Evolutionary conservation across 345 rosid genomes (phyloP), one percentile per base, ranked within the genome.

Genomic region (Eucalyptus microcorys): DNA sequence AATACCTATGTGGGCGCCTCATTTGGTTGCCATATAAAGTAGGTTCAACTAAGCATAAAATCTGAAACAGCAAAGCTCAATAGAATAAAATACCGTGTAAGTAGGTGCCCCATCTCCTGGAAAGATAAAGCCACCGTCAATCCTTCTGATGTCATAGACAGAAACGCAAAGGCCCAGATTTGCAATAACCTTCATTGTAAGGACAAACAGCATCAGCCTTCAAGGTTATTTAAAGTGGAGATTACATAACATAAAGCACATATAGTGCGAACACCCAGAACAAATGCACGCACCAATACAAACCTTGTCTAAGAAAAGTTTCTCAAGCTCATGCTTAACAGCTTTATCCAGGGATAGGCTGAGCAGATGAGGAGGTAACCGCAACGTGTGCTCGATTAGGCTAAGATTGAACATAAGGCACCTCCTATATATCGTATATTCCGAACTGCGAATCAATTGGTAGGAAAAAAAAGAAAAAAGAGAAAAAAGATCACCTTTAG

Each of bases 81-180:
- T 64, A 43, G 53, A 81, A 83, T 9, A 85, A 88, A 14, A 12
- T 94, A 96, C 99, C 93, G 93, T 93, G 92, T 95, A 96, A 5
- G 98, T 96, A 3, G 99, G 94, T 86, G 97, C 96, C 86, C 99
- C 99, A 87, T 95, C 99, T 7, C 97, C 96, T 13, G 98, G 94
- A 90, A 93, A 94, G 48, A 97, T 94, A 89, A 94, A 94, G 47
- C 99, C 99, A 59, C 97, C 98, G 88, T 92, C 90, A 66, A 98
- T 89, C 59, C 91, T 89, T 86, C 79, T 89, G 81, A 95, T 93
- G 89, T 96, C 99, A 81, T 97, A 95, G 66, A 97, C 86, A 34
- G 98, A 96, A 64, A 98, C 89, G 26, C 98, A 95, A 68, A 98
- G 97, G 7, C 96, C 99, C 93, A 96, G 90, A 14, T 95, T 91